Evolutionary conservation across 805 yeast species (phyloP).

Genomic region (Monosporozyma solicola): DNA sequence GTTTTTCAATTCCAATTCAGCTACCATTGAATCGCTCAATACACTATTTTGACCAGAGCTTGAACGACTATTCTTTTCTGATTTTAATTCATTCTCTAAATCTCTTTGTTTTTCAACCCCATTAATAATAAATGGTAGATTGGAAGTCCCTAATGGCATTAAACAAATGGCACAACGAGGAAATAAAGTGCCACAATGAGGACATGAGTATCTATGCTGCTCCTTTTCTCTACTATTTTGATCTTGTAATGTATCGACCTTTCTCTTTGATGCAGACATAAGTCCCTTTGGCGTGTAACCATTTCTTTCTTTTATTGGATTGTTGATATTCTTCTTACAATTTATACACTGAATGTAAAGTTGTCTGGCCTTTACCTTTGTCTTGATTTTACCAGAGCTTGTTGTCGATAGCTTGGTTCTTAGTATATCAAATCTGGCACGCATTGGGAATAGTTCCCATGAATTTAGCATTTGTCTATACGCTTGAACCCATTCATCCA

Average conservation of each 20-base stretch:
- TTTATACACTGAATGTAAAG: conserved; percentile 71
- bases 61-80: neutral
- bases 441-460: conserved; percentile 66
- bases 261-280: neutral
- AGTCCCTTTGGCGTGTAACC: neutral
- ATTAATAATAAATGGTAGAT: conserved; percentile 26
- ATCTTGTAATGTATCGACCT: neutral
- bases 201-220: conserved; percentile 41
- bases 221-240: neutral
- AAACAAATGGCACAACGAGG: conserved; percentile 90
- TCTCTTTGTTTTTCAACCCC: conserved; percentile 10
- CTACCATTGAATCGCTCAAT: neutral
- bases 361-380: conserved; percentile 56
- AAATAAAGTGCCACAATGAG: conserved; percentile 77
- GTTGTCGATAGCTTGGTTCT: conserved; percentile 56
- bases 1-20: conserved; percentile 1
- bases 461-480: conserved; percentile 64
- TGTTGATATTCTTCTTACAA: conserved; percentile 67
- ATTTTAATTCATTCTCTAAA: neutral
- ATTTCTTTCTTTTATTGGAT: conserved; percentile 3
- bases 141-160: conserved; percentile 56
- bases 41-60: neutral
- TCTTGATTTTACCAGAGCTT: conserved; percentile 38
- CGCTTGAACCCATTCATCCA: conserved; percentile 67
- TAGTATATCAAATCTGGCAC: conserved; percentile 82